Percentiles rank a stretch among this genome's conserved stretches.
phyloP scores from a whole-genome alignment of 768 basidiomycete species.

The Pholiota molesta region DNA sequence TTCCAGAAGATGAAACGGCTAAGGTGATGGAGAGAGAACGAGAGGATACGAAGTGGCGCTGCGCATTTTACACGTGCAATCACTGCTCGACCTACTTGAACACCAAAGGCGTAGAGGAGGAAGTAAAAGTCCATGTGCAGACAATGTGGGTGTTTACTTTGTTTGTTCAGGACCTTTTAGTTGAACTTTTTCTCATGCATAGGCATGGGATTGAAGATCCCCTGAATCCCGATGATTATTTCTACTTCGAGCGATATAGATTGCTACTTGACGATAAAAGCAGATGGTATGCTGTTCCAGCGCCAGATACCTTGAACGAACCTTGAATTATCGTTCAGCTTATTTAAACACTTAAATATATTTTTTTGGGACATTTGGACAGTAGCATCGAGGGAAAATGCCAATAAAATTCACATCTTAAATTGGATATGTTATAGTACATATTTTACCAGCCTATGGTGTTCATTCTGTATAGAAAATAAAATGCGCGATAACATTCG shows the following conservation, averaged over 20 bases:
- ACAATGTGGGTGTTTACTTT: conserved; percentile 1
- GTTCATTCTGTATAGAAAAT: too few relatives aligned
- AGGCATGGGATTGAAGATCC: conserved; percentile 9
- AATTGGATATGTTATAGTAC: too few relatives aligned
- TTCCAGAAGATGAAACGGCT: neutral
- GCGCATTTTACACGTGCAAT: conserved; percentile 10
- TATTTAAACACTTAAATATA: neutral
- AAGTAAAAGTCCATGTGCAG: neutral
- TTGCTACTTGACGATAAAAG: neutral
- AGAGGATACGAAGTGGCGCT: conserved; percentile 11
- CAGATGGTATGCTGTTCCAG: neutral
- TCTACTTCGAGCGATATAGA: conserved; percentile 9
- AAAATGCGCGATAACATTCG: too few relatives aligned
- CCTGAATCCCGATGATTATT: conserved; percentile 10
- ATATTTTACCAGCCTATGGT: too few relatives aligned
- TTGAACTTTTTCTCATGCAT: neutral
- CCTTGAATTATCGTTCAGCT: too few relatives aligned
- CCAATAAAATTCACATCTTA: too few relatives aligned
- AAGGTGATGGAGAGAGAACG: conserved; percentile 1
- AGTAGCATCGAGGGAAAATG: too few relatives aligned
- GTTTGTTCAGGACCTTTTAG: neutral
- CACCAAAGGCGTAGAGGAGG: neutral
- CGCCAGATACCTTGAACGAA: too few relatives aligned
- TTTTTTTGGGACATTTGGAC: neutral
- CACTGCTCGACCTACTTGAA: conserved; percentile 3